Evolutionary conservation across 2,329 filamentous ascomycete genomes (phyloP).

Genomic region (Bimuria novae-zelandiae): DNA sequence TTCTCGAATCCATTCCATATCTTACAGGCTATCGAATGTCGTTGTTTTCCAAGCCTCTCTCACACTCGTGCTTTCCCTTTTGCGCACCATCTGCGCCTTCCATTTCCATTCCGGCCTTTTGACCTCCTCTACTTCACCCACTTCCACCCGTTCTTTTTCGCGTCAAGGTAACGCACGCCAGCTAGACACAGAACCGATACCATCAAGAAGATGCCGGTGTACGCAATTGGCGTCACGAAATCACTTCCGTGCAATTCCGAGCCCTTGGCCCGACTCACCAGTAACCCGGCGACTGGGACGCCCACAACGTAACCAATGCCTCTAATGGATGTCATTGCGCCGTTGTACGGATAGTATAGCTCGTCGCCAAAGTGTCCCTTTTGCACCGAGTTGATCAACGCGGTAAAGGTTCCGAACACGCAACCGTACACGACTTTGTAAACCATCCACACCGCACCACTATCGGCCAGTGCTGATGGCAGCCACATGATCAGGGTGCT

Average conservation of each 20-base stretch:
- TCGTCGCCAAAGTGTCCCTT: conserved; percentile 27
- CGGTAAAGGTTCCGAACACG: conserved; percentile 21
- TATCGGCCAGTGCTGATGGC: conserved; percentile 15
- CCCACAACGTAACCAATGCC: conserved; percentile 26
- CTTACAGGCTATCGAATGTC: too few relatives aligned
- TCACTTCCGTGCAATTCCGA: conserved; percentile 14
- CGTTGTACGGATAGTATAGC: conserved; percentile 27
- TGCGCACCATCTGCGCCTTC: neutral
- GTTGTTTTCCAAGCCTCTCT: too few relatives aligned
- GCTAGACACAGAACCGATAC: conserved; percentile 14
- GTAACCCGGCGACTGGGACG: conserved; percentile 24
- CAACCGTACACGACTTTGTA: conserved; percentile 28
- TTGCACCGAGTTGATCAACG: conserved; percentile 24
- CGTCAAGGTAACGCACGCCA: conserved; percentile 21
- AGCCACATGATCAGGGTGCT: conserved; percentile 28
- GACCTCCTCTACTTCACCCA: conserved; percentile 15
- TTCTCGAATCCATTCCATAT: too few relatives aligned
- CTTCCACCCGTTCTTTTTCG: conserved; percentile 21
- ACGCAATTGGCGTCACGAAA: conserved; percentile 21
- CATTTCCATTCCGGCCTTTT: too few relatives aligned
- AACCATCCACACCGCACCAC: conserved; percentile 19
- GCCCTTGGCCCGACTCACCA: conserved; percentile 20
- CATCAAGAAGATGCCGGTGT: conserved; percentile 18
- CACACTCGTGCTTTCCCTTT: neutral
- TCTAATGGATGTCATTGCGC: conserved; percentile 22